A percentile compares a stretch with the other conserved stretches of the same genome.
Evolutionary conservation across 495 filamentous ascomycete genomes (phyloP).

Genomic region (Lepraria neglecta): DNA sequence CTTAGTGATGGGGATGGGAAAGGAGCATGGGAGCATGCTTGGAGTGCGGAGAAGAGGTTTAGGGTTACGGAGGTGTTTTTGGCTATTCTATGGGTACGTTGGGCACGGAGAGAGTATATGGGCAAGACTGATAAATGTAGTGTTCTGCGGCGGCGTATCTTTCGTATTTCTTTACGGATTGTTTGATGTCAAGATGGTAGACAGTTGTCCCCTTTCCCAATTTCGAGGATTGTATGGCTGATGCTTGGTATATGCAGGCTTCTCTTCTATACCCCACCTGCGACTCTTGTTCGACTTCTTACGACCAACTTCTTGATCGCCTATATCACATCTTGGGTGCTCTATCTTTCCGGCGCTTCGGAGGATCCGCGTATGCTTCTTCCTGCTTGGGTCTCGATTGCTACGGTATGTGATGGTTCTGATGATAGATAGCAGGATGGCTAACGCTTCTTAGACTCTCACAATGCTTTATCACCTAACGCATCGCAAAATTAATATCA

Average conservation of each 20-base stretch:
- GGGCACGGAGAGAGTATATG: constrained; percentile 12
- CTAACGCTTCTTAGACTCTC: constrained; percentile 48
- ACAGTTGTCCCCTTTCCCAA: not conserved
- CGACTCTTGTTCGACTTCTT: constrained; percentile 75
- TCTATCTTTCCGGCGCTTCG: constrained; percentile 67
- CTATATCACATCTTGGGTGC: constrained; percentile 72
- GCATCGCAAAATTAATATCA: constrained; percentile 73
- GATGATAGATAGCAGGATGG: not conserved
- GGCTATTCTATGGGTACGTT: constrained; percentile 74
- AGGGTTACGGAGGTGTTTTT: constrained; percentile 71
- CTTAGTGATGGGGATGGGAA: constrained; percentile 43
- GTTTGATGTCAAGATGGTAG: constrained; percentile 85
- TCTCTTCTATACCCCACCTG: constrained; percentile 77
- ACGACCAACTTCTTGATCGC: constrained; percentile 73
- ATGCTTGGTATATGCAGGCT: constrained; percentile 48
- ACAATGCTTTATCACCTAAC: constrained; percentile 76
- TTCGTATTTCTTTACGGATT: constrained; percentile 85
- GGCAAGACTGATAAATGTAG: constrained; percentile 36
- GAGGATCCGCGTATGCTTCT: constrained; percentile 73
- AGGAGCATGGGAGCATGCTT: constrained; percentile 40
- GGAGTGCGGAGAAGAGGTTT: constrained; percentile 52
- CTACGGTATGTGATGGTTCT: constrained; percentile 50
- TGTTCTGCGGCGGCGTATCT: constrained; percentile 78
- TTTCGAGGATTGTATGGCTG: not conserved
- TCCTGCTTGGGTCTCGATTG: constrained; percentile 80